A percentile compares a stretch with the other conserved stretches of the same genome.
Evolutionary conservation across 164 flowering plant species (phyloP).

Genomic region (Chloranthus sessilifolius): DNA sequence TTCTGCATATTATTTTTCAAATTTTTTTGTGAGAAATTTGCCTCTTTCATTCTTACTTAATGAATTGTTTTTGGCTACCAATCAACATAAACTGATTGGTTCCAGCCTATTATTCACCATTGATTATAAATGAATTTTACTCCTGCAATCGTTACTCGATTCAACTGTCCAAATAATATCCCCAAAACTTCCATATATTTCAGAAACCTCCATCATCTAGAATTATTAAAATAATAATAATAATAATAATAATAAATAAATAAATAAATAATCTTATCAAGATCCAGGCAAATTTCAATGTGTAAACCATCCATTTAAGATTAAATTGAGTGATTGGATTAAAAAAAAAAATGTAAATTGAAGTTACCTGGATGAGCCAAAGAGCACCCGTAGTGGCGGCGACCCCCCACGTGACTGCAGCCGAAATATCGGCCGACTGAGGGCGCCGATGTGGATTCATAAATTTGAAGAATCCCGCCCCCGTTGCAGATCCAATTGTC

Average conservation of each 20-base stretch:
- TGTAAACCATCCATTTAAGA: neutral
- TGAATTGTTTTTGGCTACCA: too few species aligned
- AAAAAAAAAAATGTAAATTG: neutral
- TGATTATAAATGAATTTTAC: too few species aligned
- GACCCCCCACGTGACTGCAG: conserved; percentile 85
- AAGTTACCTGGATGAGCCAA: conserved; percentile 73
- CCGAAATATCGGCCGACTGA: conserved; percentile 57
- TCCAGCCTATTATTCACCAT: too few species aligned
- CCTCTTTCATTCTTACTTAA: too few species aligned
- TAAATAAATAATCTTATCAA: too few species aligned
- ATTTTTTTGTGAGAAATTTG: too few species aligned
- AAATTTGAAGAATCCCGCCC: conserved; percentile 42
- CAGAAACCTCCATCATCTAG: neutral
- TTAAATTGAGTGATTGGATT: neutral
- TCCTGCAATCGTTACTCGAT: too few species aligned
- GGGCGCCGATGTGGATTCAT: conserved; percentile 39
- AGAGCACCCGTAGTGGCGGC: conserved; percentile 64
- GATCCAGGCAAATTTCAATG: neutral
- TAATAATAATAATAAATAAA: too few species aligned
- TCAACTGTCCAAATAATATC: neutral
- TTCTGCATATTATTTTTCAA: too few species aligned
- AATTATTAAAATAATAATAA: too few species aligned
- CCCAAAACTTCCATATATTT: neutral
- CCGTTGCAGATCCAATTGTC: conserved; percentile 23
- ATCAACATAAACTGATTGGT: too few species aligned